phyloP scores from a whole-genome alignment of 257 asterid species.

The Solanum dulcamara region DNA sequence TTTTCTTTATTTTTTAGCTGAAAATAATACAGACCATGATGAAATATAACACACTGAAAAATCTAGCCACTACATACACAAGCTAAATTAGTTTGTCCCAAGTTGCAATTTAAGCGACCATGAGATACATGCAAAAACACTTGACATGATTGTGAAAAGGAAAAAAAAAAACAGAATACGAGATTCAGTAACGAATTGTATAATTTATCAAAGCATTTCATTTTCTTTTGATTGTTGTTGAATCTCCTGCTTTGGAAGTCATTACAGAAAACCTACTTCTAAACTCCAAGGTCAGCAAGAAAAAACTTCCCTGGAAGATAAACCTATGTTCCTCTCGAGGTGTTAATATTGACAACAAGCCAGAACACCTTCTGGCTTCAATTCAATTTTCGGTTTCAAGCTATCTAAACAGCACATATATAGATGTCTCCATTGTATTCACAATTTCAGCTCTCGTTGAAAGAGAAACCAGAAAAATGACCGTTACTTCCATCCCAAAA shows the following conservation, averaged over 20 bases:
- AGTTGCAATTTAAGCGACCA: background rate
- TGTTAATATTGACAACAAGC: background rate
- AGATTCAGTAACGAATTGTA: background rate
- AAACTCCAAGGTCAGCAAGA: slow-evolving; percentile 5
- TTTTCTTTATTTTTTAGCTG: background rate
- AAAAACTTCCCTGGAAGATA: background rate
- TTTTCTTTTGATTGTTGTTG: background rate
- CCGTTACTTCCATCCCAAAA: background rate
- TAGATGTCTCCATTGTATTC: background rate
- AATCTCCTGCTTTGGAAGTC: background rate
- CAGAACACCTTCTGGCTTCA: slow-evolving; percentile 8
- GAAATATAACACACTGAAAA: background rate
- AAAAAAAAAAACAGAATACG: background rate
- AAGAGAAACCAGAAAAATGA: background rate
- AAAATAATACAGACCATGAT: background rate
- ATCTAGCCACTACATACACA: background rate
- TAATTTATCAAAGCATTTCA: background rate
- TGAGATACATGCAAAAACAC: background rate
- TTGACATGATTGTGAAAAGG: background rate
- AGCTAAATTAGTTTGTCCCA: background rate
- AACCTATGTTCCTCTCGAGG: slow-evolving; percentile 3
- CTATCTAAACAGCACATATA: background rate
- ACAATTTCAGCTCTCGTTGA: background rate
- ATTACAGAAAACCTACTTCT: slow-evolving; percentile 18
- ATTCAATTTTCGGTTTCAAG: slow-evolving; percentile 9